Evolutionary conservation across 352 stramenopile genomes (phyloP).

Genomic region (Phytophthora tentaculata): DNA sequence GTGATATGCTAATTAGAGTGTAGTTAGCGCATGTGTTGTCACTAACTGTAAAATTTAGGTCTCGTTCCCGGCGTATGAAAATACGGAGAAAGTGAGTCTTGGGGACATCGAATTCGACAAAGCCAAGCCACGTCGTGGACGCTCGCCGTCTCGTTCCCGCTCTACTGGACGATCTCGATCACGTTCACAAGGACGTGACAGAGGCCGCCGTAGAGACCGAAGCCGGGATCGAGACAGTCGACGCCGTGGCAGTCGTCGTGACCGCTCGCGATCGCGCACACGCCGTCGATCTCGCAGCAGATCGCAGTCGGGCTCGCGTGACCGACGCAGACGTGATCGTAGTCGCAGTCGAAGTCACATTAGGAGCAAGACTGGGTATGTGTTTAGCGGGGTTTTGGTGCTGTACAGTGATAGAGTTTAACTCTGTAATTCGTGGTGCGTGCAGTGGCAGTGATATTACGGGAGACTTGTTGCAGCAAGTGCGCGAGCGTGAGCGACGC

Average conservation of each 20-base stretch:
- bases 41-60: conserved; percentile 48
- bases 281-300: conserved; percentile 48
- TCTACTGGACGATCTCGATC: conserved; percentile 46
- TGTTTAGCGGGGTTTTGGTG: neutral
- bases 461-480: conserved; percentile 91
- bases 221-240: conserved; percentile 1
- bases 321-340: conserved; percentile 41
- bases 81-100: conserved; percentile 93
- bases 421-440: conserved; percentile 3
- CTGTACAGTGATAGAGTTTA: neutral
- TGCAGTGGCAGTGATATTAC: conserved; percentile 46
- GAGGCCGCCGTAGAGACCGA: conserved; percentile 32
- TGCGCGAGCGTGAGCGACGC: conserved; percentile 91
- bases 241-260: conserved; percentile 37
- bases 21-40: neutral
- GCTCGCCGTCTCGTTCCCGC: conserved; percentile 45
- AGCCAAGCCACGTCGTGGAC: conserved; percentile 30
- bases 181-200: conserved; percentile 43
- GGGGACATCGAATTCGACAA: conserved; percentile 93
- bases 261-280: conserved; percentile 48
- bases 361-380: conserved; percentile 30
- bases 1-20: neutral
- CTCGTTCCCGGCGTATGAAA: conserved; percentile 97
- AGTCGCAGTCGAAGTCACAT: conserved; percentile 38
- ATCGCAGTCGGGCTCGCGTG: conserved; percentile 41